Evolutionary conservation across 257 asterid species (phyloP), one percentile per base, ranked within the genome.

Genomic region (Linderniella brevidens): DNA sequence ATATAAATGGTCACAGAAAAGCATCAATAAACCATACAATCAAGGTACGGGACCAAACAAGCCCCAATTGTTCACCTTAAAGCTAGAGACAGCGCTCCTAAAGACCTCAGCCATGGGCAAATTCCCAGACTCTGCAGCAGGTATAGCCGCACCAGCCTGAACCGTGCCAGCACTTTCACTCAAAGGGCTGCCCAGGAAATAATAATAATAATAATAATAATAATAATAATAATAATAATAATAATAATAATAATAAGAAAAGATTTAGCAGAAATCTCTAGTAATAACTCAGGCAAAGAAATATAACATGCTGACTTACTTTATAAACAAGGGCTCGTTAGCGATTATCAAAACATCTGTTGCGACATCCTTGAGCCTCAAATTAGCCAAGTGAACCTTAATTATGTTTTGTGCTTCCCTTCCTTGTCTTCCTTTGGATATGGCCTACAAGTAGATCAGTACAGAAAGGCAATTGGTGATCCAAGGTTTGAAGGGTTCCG

Each of bases 381-480:
- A 52, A 72, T 90, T 90, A 38, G 96, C 93, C 56, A 81, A 54
- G 67, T 88, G 75, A 50, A 88, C 93, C 93, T 70, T 78, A 8
- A 88, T 85, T 17, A 68, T 37, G 64, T 88, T 80, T 37, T 76
- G 84, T 11, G 96, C 98, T 60, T 84, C 94, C 68, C 96, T 80
- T 41, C 96, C 98, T 55, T 88, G 98, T 49, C 87, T 79, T 58
- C 93, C 96, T 74, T 88, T 88, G 17, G 96, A 74, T 59, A 84
- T 59, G 39, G 71, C 86, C 98, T 88, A 54, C 17, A 66, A 64
- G 56, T 41, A 17, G 38, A 35, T 8, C 17, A 46, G 45, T 17
- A 48, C 18, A 32, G 8, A 16, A 32, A 37, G 54, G 13, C 35
- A 11, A 12, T 9, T 9, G 29, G 36, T 35, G 5, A 25, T 25